Evolutionary conservation across 108 stramenopile species (phyloP).

Genomic region (Nannochloropsis gaditana): DNA sequence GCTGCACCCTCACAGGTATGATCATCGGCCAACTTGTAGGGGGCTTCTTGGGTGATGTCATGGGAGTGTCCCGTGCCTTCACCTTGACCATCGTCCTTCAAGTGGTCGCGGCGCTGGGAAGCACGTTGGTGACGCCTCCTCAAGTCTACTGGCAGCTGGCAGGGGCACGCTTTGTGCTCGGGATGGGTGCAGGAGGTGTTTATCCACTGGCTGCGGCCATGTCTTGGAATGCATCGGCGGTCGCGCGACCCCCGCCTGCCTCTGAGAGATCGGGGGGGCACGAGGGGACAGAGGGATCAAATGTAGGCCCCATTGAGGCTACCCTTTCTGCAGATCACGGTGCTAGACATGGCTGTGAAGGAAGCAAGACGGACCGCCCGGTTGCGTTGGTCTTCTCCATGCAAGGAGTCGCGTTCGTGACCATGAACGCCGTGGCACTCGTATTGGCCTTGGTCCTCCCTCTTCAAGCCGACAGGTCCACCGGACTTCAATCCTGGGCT

Average conservation of each 20-base stretch:
- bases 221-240: background rate
- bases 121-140: background rate
- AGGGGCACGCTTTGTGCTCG: background rate
- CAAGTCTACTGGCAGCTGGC: constrained; percentile 5
- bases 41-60: background rate
- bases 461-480: background rate
- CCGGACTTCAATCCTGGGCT: too few species aligned
- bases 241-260: background rate
- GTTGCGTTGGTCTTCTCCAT: background rate
- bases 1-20: background rate
- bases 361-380: too few species aligned
- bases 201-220: constrained; percentile 21
- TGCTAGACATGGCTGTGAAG: too few species aligned
- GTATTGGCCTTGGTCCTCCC: background rate
- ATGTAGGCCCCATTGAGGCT: background rate
- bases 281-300: background rate
- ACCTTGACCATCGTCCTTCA: background rate
- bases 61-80: background rate
- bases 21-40: background rate
- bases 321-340: background rate
- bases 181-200: constrained; percentile 20
- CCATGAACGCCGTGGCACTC: background rate
- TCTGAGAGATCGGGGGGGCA: background rate
- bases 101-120: background rate
- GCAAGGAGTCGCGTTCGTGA: background rate